phyloP scores from a whole-genome alignment of 331 rosid genomes.

The Arachis monticola region DNA sequence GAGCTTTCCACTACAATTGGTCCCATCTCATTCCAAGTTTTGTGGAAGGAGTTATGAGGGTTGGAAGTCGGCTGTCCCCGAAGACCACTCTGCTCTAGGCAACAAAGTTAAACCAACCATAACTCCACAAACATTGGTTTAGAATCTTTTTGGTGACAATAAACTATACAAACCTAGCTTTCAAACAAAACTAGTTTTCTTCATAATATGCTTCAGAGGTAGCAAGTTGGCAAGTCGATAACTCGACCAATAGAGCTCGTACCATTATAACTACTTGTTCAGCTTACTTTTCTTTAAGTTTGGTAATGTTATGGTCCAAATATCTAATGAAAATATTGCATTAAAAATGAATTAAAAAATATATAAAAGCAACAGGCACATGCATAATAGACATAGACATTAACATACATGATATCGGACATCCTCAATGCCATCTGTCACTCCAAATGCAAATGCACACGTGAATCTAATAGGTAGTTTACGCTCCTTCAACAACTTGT shows the following conservation, averaged over 20 bases:
- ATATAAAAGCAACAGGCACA: background rate
- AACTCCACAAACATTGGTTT: background rate
- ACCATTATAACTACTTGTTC: no score
- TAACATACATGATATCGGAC: conserved; percentile 64
- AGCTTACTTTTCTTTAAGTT: background rate
- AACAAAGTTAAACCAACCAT: no score
- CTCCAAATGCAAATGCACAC: conserved; percentile 81
- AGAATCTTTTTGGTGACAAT: background rate
- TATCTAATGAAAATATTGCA: background rate
- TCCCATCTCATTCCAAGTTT: no score
- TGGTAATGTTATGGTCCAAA: background rate
- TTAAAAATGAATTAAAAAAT: background rate
- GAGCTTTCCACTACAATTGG: no score
- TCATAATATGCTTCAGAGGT: no score
- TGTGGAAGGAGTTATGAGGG: no score
- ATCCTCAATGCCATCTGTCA: conserved; percentile 56
- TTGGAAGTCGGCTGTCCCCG: no score
- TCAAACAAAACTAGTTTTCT: no score
- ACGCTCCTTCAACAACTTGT: conserved; percentile 73
- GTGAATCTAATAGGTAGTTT: conserved; percentile 84
- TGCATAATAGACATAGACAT: conserved; percentile 17
- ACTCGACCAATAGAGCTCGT: background rate
- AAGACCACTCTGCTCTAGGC: no score
- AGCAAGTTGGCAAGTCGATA: background rate
- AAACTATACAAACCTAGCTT: background rate